Base-by-base conservation (phyloP, 2,329 filamentous ascomycete genomes). In the Colletotrichum tamarilloi region DNA sequence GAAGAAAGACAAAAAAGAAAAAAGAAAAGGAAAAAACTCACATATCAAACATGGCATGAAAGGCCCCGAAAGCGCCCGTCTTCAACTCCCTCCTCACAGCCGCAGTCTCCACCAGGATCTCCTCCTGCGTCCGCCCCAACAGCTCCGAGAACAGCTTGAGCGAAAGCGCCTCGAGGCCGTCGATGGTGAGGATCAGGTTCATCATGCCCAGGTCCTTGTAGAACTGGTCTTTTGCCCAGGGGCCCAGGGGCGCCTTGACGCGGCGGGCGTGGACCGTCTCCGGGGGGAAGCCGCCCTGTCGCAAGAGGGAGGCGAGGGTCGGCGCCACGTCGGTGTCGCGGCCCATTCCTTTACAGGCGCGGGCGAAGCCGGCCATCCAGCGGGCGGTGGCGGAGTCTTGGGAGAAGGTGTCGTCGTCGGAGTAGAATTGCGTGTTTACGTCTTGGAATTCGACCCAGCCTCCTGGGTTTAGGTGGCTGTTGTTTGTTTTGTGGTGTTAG, bases 161-260 rank as follows among this genome's bases (percentile, higher is more conserved):
- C 35, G 69, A 76, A n/a, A 78, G 73, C 12, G 60, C 77, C 22
- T 78, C 68, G 0, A 74, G 74, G 42, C 75, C 67, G 35, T 78
- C 75, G 2, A 77, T 59, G 28, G 77, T 76, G 30, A 77, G 76
- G 0, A 72, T 68, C 5, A 75, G 65, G 24, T 76, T 76, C 35
- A 72, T 56, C 71, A 82, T 16, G 68, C 70, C 84, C 67, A 85
- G 78, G 63, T 83, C 81, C 74, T 85, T 86, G 26, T 85, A 78
- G 12, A 80, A 80, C 1, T 79, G 76, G 46, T 86, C 80, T 55
- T 80, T 83, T 1, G 84, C 81, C 85, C 85, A 84, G 22, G 77
- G 74, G 0, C 79, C 80, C 28, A 79, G 76, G 1, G 80, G 80
- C 70, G 77, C 75, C 69, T 79, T 80, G 68, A 77, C 79, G 19